Base-by-base conservation (phyloP, 1,284 basidiomycete genomes). In the Pseudozyma tsukubaensis region DNA sequence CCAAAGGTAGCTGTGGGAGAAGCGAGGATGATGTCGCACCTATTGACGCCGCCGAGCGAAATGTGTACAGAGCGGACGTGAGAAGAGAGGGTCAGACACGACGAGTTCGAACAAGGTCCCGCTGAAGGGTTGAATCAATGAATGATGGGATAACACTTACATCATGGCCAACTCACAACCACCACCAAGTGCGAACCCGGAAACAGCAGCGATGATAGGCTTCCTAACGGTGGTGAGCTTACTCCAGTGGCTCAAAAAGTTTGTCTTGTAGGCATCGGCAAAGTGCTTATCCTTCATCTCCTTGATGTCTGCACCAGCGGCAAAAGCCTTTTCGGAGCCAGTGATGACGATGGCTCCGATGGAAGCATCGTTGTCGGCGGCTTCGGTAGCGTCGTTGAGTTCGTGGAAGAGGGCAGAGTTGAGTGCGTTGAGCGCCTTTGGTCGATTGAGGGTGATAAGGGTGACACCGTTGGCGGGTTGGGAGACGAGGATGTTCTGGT, bases 131-230 rank as follows among this genome's bases (percentile, higher is more conserved):
- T 19, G 44, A 29, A 45, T 14, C 19, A 37, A 11, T 6, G n/a
- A 18, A 35, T 0, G 24, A 1, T 11, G 21, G 16, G 35, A 34
- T 82, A 77, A n/a, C 80, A 57, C 82, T 66, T 76, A 93, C 91
- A 95, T 93, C 84, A 98, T 90, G 12, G 96, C 95, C 51, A 99
- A 89, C 85, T 99, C 96, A 81, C 94, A 96, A 54, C 96, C 96
- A 51, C 96, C 96, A 13, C 96, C 96, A 71, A 99, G 92, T 19
- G 96, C 95, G 82, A 92, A 98, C 18, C 96, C 97, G 83, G 91
- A 94, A 61, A 99, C 94, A 11, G 96, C 96, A 42, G 94, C 95
- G 67, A 99, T 92, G 84, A 97, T 91, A 14, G 96, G 96, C 86
- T 98, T 98, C 79, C 91, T 89, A 72, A 96, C 89, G 47, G 87